Conservation (phyloP, 2,329 filamentous ascomycete species). For the Pyrenophora graminea region DNA sequence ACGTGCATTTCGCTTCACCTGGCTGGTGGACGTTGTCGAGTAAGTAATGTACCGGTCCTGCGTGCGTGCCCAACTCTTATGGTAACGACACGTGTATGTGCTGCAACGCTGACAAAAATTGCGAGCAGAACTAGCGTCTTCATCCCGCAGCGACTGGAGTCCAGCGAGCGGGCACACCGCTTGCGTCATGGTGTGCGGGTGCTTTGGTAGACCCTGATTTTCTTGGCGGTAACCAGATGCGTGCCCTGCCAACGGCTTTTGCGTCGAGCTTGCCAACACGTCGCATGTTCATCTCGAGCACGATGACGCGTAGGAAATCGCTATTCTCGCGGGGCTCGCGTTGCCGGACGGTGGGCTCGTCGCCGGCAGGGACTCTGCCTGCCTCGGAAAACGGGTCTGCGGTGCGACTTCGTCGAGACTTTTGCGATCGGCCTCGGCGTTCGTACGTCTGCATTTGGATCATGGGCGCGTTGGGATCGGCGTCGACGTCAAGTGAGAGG, state of each 20-base stretch:
- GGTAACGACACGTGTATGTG: background rate
- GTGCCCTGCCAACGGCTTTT: slow-evolving; percentile 58
- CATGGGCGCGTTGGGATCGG: slow-evolving; percentile 54
- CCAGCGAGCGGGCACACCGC: slow-evolving; percentile 46
- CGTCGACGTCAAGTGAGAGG: slow-evolving; percentile 40
- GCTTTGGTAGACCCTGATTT: slow-evolving; percentile 39
- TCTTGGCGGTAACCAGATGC: slow-evolving; percentile 65
- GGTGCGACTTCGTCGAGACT: slow-evolving; percentile 26
- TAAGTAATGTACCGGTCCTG: slow-evolving; percentile 10
- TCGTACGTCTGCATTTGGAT: slow-evolving; percentile 68
- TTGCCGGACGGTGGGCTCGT: slow-evolving; percentile 55
- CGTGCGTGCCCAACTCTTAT: slow-evolving; percentile 26
- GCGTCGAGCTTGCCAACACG: slow-evolving; percentile 64
- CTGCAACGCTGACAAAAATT: slow-evolving; percentile 11
- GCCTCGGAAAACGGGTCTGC: slow-evolving; percentile 51
- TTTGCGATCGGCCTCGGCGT: slow-evolving; percentile 41
- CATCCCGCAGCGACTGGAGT: slow-evolving; percentile 31
- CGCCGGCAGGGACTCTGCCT: slow-evolving; percentile 47
- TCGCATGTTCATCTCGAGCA: slow-evolving; percentile 71
- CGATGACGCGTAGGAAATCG: slow-evolving; percentile 66
- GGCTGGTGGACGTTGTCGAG: slow-evolving; percentile 8
- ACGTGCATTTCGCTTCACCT: slow-evolving; percentile 5
- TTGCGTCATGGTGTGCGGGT: slow-evolving; percentile 28
- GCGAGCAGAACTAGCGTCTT: slow-evolving; percentile 9
- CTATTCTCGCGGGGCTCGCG: slow-evolving; percentile 67